These are phyloP conservation scores for Lentinula sp. DNA, from an alignment of 768 basidiomycete genomes.

Conservation along the genomic window DNA sequence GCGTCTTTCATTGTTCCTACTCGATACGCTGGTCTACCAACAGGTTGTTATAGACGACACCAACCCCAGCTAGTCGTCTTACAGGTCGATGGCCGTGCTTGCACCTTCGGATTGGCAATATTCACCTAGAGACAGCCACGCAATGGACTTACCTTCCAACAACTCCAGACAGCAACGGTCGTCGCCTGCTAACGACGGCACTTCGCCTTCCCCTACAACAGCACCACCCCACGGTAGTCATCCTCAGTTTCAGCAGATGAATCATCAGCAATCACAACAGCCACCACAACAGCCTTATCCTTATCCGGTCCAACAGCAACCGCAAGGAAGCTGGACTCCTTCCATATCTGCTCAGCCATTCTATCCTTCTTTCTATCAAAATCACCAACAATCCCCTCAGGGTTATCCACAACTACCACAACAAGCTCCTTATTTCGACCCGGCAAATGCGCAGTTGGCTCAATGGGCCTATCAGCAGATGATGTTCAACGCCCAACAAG, in stretches of 20 bases:
- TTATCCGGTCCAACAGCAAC: constrained; percentile 67
- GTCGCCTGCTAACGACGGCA: constrained; percentile 52
- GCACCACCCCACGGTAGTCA: constrained; percentile 13
- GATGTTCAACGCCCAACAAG: constrained; percentile 72
- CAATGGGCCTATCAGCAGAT: constrained; percentile 92
- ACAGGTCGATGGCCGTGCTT: constrained; percentile 70
- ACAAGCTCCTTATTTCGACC: constrained; percentile 67
- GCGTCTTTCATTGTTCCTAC: background rate
- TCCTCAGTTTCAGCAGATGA: constrained; percentile 8
- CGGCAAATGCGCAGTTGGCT: constrained; percentile 67
- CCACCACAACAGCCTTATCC: constrained; percentile 46
- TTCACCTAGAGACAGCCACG: constrained; percentile 48
- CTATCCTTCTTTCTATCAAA: constrained; percentile 76
- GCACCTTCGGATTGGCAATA: constrained; percentile 71
- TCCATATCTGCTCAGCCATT: constrained; percentile 63
- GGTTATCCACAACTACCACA: constrained; percentile 45
- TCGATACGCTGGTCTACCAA: background rate
- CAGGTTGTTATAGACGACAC: constrained; percentile 5
- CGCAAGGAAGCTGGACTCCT: constrained; percentile 67
- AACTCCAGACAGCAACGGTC: constrained; percentile 50
- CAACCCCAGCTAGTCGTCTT: constrained; percentile 4
- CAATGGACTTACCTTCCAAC: constrained; percentile 52
- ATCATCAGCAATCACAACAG: constrained; percentile 18
- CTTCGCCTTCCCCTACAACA: constrained; percentile 19
- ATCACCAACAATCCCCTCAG: constrained; percentile 48